Conservation (phyloP, 805 yeast genomes). For the Myxozyma monticola region DNA sequence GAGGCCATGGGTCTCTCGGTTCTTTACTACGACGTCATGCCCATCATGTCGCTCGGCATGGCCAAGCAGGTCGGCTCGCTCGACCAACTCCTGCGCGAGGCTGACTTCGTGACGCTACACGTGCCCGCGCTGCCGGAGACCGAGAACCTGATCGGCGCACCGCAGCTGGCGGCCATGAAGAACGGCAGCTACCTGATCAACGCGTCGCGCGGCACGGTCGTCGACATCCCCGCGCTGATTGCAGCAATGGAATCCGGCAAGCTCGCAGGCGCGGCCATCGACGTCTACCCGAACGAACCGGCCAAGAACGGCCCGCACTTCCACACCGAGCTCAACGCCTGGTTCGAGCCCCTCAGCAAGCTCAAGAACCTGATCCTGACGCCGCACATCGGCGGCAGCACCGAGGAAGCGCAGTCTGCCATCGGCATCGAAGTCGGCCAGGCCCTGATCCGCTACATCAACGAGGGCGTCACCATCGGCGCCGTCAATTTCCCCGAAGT, state of each 20-base stretch:
- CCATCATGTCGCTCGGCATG: conserved; percentile 96
- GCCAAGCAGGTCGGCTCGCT: conserved; percentile 88
- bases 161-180: conserved; percentile 95
- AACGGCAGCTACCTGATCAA: conserved; percentile 92
- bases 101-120: conserved; percentile 91
- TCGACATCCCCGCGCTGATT: conserved; percentile 91
- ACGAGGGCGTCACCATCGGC: conserved; percentile 92
- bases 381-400: conserved; percentile 98
- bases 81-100: conserved; percentile 71
- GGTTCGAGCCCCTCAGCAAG: conserved; percentile 79
- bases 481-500: conserved; percentile 99
- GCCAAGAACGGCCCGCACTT: conserved; percentile 90
- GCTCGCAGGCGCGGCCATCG: conserved; percentile 95
- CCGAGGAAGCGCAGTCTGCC: conserved; percentile 98
- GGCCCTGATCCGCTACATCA: conserved; percentile 84
- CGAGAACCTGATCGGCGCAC: conserved; percentile 79
- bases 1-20: conserved; percentile 98
- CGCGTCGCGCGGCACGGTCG: conserved; percentile 97
- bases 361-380: conserved; percentile 88
- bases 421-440: conserved; percentile 94
- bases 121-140: conserved; percentile 96
- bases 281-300: conserved; percentile 96
- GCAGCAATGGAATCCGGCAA: conserved; percentile 90
- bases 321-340: conserved; percentile 68
- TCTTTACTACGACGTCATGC: conserved; percentile 83